Conservation (phyloP, 148 eudicot species). For the Rhododendron vialii region DNA sequence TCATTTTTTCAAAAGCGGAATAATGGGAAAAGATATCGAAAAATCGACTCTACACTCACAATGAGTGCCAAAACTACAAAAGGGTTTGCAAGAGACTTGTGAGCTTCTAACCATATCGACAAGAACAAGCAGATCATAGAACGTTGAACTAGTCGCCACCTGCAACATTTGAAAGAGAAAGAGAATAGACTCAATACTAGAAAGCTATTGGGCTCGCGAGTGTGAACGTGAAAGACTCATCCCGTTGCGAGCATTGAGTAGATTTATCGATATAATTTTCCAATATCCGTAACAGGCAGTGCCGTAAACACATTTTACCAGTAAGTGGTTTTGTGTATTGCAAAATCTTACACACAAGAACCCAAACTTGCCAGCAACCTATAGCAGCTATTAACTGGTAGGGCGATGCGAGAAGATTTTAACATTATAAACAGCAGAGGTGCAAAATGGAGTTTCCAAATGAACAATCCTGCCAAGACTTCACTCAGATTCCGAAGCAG, state of each 20-base stretch:
- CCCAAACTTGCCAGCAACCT: too few species aligned
- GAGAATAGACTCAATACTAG: background rate
- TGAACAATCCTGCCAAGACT: background rate
- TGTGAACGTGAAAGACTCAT: too few species aligned
- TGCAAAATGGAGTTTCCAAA: background rate
- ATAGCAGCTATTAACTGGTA: too few species aligned
- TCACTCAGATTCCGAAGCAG: background rate
- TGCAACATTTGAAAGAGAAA: background rate
- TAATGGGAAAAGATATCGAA: background rate
- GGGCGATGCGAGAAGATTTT: too few species aligned
- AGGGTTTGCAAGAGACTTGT: background rate
- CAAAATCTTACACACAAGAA: too few species aligned
- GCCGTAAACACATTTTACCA: too few species aligned
- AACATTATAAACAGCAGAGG: background rate
- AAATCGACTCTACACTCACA: background rate
- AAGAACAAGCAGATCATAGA: background rate
- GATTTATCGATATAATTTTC: too few species aligned
- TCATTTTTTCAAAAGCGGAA: background rate
- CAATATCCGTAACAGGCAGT: too few species aligned
- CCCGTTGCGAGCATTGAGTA: too few species aligned
- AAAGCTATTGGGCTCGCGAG: background rate
- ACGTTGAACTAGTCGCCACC: background rate
- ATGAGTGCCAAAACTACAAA: background rate
- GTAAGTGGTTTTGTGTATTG: too few species aligned
- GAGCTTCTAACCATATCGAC: background rate